A percentile compares a stretch with the other conserved stretches of the same genome.
phyloP scores from a whole-genome alignment of 106 monocot genomes.

The Allium fistulosum region DNA sequence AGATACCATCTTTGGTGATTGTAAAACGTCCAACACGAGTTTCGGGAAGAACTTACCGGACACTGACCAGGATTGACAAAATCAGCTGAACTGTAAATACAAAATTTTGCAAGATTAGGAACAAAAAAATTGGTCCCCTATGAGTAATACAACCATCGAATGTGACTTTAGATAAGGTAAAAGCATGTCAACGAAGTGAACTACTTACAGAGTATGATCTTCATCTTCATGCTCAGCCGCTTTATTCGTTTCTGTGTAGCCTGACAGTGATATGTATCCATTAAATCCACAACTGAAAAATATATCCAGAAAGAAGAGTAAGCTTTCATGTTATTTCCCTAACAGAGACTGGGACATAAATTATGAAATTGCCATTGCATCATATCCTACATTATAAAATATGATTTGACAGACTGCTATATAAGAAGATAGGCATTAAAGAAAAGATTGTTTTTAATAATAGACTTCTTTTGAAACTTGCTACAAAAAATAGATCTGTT shows the following conservation, averaged over 20 bases:
- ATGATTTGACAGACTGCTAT: no score
- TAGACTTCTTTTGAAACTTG: no score
- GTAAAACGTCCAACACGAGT: neutral
- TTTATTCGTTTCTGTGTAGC: neutral
- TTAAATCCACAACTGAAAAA: neutral
- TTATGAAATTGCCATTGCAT: neutral
- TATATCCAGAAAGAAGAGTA: neutral
- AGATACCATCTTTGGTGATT: neutral
- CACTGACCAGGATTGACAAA: neutral
- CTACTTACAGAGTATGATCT: neutral
- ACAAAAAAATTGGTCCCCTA: neutral
- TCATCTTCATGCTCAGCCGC: neutral
- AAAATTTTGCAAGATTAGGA: neutral
- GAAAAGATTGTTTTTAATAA: neutral
- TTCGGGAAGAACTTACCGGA: neutral
- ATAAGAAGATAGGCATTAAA: neutral
- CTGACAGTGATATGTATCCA: neutral
- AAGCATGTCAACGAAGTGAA: no score
- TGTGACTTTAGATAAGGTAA: no score
- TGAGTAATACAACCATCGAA: neutral
- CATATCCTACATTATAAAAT: neutral
- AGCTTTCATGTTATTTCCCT: no score
- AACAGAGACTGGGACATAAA: neutral
- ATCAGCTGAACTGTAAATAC: neutral
- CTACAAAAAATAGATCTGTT: no score